Conservation (phyloP, 2,329 filamentous ascomycete species). For the Talaromyces funiculosus region DNA sequence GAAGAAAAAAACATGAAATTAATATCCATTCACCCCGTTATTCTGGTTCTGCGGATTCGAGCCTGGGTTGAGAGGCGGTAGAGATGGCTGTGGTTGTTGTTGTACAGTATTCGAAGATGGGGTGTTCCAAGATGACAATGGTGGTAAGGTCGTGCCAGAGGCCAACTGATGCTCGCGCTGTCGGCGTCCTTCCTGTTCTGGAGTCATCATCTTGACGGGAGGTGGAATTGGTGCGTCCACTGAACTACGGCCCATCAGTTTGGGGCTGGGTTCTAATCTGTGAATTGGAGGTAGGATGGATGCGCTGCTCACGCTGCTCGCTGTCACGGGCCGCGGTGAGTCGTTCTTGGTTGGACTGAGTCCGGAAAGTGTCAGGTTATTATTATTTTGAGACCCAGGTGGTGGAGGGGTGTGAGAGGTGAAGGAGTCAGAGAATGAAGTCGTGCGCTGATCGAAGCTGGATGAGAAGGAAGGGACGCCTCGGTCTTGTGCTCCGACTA, state of each 20-base stretch:
- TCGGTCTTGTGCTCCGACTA: slow-evolving; percentile 26
- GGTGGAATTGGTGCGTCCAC: slow-evolving; percentile 38
- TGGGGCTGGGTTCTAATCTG: slow-evolving; percentile 38
- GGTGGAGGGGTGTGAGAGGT: slow-evolving; percentile 21
- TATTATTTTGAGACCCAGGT: slow-evolving; percentile 32
- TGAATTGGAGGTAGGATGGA: slow-evolving; percentile 38
- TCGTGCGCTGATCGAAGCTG: slow-evolving; percentile 24
- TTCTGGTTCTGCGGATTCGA: slow-evolving; percentile 1
- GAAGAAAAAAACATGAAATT: not conserved
- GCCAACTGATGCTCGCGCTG: slow-evolving; percentile 33
- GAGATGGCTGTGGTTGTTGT: not conserved
- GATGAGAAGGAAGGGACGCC: slow-evolving; percentile 22
- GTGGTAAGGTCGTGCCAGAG: not conserved
- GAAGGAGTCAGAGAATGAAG: slow-evolving; percentile 30
- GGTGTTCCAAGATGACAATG: slow-evolving; percentile 8
- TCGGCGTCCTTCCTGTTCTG: slow-evolving; percentile 38
- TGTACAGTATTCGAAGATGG: slow-evolving; percentile 5
- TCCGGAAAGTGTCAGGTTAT: slow-evolving; percentile 35
- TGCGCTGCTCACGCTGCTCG: slow-evolving; percentile 28
- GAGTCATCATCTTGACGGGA: slow-evolving; percentile 40
- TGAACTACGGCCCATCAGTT: slow-evolving; percentile 40
- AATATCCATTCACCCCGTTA: not conserved
- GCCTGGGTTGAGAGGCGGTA: not conserved
- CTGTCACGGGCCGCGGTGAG: slow-evolving; percentile 35
- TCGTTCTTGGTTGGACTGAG: slow-evolving; percentile 43